Percentiles rank a stretch among this genome's conserved stretches.
These are phyloP conservation scores for Tuber indicum DNA, from an alignment of 495 filamentous ascomycete genomes.

Conservation along the genomic window DNA sequence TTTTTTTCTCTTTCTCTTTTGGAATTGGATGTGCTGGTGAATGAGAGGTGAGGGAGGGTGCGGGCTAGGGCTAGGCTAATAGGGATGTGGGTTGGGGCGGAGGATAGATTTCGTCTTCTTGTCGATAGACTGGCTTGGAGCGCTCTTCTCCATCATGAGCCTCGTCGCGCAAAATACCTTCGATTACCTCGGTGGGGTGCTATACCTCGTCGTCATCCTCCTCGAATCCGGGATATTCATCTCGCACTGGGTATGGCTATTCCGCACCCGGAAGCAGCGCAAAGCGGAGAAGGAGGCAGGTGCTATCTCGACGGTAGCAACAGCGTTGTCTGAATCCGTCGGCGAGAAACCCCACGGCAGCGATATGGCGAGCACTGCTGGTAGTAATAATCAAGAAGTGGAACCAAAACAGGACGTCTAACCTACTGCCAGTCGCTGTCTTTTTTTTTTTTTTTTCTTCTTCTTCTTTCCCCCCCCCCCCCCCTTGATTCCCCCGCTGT, in stretches of 20 bases:
- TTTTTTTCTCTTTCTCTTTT: slow-evolving; percentile 21
- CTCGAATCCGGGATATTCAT: slow-evolving; percentile 64
- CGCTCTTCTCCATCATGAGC: slow-evolving; percentile 68
- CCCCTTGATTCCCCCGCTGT: neutral
- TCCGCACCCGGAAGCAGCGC: slow-evolving; percentile 57
- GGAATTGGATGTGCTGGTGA: neutral
- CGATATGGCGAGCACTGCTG: neutral
- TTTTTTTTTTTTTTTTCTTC: neutral
- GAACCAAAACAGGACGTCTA: neutral
- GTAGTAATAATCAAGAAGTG: neutral
- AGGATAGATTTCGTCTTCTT: slow-evolving; percentile 49
- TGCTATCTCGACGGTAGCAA: neutral
- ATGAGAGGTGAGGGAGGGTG: neutral
- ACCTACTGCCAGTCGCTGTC: neutral
- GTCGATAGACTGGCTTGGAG: slow-evolving; percentile 62
- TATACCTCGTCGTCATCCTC: slow-evolving; percentile 62
- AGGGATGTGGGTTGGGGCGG: neutral
- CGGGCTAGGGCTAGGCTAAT: no score
- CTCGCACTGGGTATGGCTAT: slow-evolving; percentile 62
- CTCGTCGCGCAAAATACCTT: slow-evolving; percentile 66
- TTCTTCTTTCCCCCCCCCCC: neutral
- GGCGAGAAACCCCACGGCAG: neutral
- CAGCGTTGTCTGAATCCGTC: neutral
- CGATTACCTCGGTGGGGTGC: slow-evolving; percentile 60
- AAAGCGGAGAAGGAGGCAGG: slow-evolving; percentile 50